These are phyloP conservation scores for Malassezia furfur DNA, from an alignment of 1,284 basidiomycete genomes.

Conservation along the genomic window DNA sequence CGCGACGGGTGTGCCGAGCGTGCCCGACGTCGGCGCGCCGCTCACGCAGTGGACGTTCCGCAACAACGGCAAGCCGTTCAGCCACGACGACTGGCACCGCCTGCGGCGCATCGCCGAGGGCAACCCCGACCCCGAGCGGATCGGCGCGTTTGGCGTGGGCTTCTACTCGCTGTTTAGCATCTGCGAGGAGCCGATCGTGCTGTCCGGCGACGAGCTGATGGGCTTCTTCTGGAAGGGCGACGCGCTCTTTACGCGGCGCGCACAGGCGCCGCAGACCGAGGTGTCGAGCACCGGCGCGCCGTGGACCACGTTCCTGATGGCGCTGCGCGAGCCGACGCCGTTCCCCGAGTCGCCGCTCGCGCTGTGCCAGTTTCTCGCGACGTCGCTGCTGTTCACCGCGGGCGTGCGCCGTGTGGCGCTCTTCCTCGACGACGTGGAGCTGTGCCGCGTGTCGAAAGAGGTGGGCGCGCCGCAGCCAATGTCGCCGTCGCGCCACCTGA, in stretches of 20 bases:
- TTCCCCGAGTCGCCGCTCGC: slow-evolving; percentile 73
- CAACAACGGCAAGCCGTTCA: slow-evolving; percentile 63
- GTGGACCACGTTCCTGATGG: slow-evolving; percentile 90
- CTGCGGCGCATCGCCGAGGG: slow-evolving; percentile 50
- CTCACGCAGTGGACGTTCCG: slow-evolving; percentile 56
- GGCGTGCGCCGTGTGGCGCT: slow-evolving; percentile 62
- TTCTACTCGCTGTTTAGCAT: slow-evolving; percentile 54
- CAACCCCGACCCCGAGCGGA: slow-evolving; percentile 54
- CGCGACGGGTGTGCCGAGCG: not conserved
- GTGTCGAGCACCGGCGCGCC: slow-evolving; percentile 43
- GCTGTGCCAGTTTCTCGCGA: slow-evolving; percentile 78
- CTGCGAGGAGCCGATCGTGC: slow-evolving; percentile 77
- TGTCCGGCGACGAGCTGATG: slow-evolving; percentile 73
- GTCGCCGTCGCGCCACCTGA: slow-evolving; percentile 55
- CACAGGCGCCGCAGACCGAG: slow-evolving; percentile 24
- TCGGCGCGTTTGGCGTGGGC: slow-evolving; percentile 52
- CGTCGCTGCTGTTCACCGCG: slow-evolving; percentile 88
- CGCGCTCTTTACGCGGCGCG: slow-evolving; percentile 37
- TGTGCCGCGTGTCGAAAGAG: slow-evolving; percentile 66
- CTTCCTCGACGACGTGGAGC: slow-evolving; percentile 59
- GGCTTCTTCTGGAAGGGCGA: slow-evolving; percentile 81
- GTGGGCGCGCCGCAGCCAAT: slow-evolving; percentile 57
- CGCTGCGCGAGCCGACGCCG: slow-evolving; percentile 68
- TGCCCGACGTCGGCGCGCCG: slow-evolving; percentile 45
- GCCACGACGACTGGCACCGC: slow-evolving; percentile 43